Percentiles rank a stretch among this genome's conserved stretches.
Conservation (phyloP, 2,329 filamentous ascomycete genomes). For the Epichloe typhina region DNA sequence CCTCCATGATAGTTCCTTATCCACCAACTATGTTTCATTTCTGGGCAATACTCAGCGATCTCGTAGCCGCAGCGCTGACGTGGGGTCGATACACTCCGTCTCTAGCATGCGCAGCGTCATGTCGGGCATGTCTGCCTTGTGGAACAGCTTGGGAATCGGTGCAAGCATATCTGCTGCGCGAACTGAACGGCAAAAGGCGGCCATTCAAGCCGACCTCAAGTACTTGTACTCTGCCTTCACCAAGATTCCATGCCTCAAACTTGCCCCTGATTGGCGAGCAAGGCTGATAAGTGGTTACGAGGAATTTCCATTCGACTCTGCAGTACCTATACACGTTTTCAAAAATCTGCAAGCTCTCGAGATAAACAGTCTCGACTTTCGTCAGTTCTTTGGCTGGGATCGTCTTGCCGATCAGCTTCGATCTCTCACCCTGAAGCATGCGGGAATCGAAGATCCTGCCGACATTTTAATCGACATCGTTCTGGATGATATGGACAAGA, state of each 20-base stretch:
- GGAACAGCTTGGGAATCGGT: conserved; percentile 76
- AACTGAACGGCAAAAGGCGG: conserved; percentile 79
- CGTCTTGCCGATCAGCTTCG: conserved; percentile 81
- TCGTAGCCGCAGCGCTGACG: conserved; percentile 67
- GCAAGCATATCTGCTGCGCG: conserved; percentile 69
- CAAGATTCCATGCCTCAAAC: conserved; percentile 82
- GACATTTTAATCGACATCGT: conserved; percentile 90
- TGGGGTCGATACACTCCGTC: conserved; percentile 85
- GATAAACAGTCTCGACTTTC: conserved; percentile 89
- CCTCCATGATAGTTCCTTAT: conserved; percentile 73
- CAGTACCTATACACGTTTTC: conserved; percentile 91
- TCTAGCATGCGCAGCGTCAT: conserved; percentile 95
- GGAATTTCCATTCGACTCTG: conserved; percentile 95
- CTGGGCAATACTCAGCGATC: conserved; percentile 65
- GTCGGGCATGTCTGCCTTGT: conserved; percentile 89
- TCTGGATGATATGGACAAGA: conserved; percentile 88
- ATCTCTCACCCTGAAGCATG: conserved; percentile 78
- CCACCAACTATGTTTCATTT: conserved; percentile 92
- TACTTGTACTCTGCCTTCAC: conserved; percentile 98
- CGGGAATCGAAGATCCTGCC: conserved; percentile 74
- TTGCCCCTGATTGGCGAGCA: conserved; percentile 88
- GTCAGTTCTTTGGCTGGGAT: conserved; percentile 97
- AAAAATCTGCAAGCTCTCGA: conserved; percentile 93
- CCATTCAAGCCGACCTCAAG: conserved; percentile 75
- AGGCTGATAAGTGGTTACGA: conserved; percentile 86